Percentiles rank a stretch among this genome's conserved stretches.
Conservation (phyloP, 2,329 filamentous ascomycete genomes). For the Bipolaris zeicola region DNA sequence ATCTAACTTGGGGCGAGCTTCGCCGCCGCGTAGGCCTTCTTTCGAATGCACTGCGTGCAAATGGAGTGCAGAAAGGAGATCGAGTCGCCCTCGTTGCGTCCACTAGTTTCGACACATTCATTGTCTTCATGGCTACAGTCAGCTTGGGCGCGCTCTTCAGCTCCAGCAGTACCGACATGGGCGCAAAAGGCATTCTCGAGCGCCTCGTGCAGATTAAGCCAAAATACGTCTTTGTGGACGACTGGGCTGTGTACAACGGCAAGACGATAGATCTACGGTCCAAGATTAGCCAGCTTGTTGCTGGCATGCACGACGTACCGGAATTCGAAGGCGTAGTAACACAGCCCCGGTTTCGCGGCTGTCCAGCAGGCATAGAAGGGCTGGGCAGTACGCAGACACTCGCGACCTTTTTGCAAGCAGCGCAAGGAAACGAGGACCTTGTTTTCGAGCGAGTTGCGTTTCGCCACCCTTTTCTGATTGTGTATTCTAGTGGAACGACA, state of each 20-base stretch:
- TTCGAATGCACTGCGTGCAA: slow-evolving; percentile 68
- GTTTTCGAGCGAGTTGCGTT: slow-evolving; percentile 69
- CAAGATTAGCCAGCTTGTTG: slow-evolving; percentile 72
- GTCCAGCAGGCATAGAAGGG: slow-evolving; percentile 62
- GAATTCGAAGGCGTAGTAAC: slow-evolving; percentile 69
- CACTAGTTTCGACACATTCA: slow-evolving; percentile 75
- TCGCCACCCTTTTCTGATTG: slow-evolving; percentile 76
- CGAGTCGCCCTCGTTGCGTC: slow-evolving; percentile 75
- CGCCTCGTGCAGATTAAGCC: slow-evolving; percentile 76
- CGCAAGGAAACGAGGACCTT: slow-evolving; percentile 48
- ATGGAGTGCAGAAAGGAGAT: slow-evolving; percentile 73
- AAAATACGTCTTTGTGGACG: slow-evolving; percentile 82
- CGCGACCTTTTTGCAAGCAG: slow-evolving; percentile 49
- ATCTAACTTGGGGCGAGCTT: slow-evolving; percentile 72
- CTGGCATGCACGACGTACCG: slow-evolving; percentile 64
- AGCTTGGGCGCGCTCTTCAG: slow-evolving; percentile 78
- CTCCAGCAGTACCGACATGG: slow-evolving; percentile 82
- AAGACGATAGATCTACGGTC: slow-evolving; percentile 71
- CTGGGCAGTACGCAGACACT: slow-evolving; percentile 58
- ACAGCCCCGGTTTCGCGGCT: slow-evolving; percentile 66
- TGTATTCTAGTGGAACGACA: slow-evolving; percentile 80
- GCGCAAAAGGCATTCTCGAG: slow-evolving; percentile 76
- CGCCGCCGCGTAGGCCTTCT: slow-evolving; percentile 63
- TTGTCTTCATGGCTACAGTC: slow-evolving; percentile 71
- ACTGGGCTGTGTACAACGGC: slow-evolving; percentile 78